Base-by-base conservation (phyloP, 768 basidiomycete species). In the Solioccasus polychromus region DNA sequence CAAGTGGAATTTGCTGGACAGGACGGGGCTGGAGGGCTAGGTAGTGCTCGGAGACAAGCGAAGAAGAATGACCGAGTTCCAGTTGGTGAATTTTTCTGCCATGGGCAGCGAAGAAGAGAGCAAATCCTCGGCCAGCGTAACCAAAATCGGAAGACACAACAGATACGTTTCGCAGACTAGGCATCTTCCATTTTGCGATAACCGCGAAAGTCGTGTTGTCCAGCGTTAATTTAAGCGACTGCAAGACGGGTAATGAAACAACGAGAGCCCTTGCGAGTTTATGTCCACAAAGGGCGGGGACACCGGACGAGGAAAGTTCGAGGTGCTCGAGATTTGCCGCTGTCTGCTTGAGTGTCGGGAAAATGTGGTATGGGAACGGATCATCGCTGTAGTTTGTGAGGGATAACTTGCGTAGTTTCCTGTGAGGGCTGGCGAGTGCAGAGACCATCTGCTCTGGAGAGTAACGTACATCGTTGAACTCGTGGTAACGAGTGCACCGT, bases 331-430 rank as follows among this genome's bases (percentile, higher is more conserved):
- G 69, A 35, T 71, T 71, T 9, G 67, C 72, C 0, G 80, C 78
- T 4, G 76, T 72, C 31, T 71, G 74, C 37, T 68, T 68, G 36
- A 82, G 69, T 31, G 80, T 71, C 5, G 78, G 78, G 2, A 71
- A 77, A 60, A 80, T 75, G 31, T 77, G 75, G 19, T 72, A 68
- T 46, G 80, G 80, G 48, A 76, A 74, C 2, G 76, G 74, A 1
- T 76, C 68, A 41, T 84, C 82, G 45, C 80, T 83, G 54, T 88
- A 88, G 56, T 79, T 85, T 28, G 85, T 88, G 76, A 83, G 85
- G 20, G 78, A 80, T 12, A 88, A 68, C 23, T 79, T 68, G 4
- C 78, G 75, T 28, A 88, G 69, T 35, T 67, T 64, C 52, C 72
- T 76, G 35, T 73, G 69, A 14, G 78, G 77, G 36, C 68, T 78